Evolutionary conservation across 306 rosid genomes (phyloP).

Genomic region (Spatholobus suberectus): DNA sequence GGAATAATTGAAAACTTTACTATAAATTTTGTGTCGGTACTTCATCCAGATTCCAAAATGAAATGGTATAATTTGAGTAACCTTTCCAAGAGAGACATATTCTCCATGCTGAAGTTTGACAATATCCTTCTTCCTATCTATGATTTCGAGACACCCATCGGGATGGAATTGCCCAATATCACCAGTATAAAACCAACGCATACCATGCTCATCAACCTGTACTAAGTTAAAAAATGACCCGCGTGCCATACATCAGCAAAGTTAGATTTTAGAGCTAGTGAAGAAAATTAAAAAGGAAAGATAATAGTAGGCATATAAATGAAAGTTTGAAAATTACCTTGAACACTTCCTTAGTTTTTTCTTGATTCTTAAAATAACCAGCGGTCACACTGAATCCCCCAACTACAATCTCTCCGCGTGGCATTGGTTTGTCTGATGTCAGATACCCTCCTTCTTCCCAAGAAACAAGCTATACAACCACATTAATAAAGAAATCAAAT

Average conservation of each 20-base stretch:
- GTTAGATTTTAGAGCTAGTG: slow-evolving; percentile 3
- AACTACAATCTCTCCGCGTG: slow-evolving; percentile 86
- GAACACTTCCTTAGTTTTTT: slow-evolving; percentile 83
- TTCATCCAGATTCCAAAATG: slow-evolving; percentile 6
- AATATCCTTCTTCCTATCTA: slow-evolving; percentile 92
- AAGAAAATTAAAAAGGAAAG: slow-evolving; percentile 10
- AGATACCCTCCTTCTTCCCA: slow-evolving; percentile 93
- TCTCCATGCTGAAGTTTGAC: slow-evolving; percentile 42
- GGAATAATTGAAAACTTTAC: not conserved
- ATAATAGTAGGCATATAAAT: not conserved
- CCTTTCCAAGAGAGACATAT: not conserved
- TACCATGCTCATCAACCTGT: slow-evolving; percentile 83
- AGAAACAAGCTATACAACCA: slow-evolving; percentile 78
- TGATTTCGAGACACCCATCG: slow-evolving; percentile 91
- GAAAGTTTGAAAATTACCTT: slow-evolving; percentile 58
- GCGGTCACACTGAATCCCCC: slow-evolving; percentile 85
- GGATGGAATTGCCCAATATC: slow-evolving; percentile 84
- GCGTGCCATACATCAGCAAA: not conserved
- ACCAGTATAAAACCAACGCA: slow-evolving; percentile 89
- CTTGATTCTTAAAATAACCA: slow-evolving; percentile 86
- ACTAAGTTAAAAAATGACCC: not conserved
- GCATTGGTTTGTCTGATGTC: slow-evolving; percentile 91
- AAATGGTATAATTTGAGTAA: not conserved
- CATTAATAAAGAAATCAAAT: slow-evolving; percentile 37
- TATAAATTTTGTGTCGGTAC: not conserved